phyloP scores from a whole-genome alignment of 768 basidiomycete species.

The Dioszegia hungarica region DNA sequence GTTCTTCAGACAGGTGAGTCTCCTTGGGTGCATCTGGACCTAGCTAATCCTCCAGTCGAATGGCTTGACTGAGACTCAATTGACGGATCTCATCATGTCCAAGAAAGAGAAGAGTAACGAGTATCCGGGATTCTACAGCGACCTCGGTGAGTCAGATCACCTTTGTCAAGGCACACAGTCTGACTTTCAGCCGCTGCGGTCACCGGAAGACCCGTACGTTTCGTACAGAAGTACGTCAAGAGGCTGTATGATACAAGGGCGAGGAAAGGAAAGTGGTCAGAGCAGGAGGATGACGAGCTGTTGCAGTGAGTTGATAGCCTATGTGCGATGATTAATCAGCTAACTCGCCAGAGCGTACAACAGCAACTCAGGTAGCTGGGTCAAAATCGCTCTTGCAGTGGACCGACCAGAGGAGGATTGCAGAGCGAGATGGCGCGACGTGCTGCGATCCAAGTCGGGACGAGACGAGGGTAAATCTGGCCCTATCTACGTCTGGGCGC shows the following conservation, averaged over 20 bases:
- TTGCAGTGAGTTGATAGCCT: conserved; percentile 12
- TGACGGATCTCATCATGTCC: conserved; percentile 24
- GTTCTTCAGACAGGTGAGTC: conserved; percentile 19
- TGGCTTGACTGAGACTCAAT: conserved; percentile 17
- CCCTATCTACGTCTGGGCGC: neutral
- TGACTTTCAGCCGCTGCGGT: conserved; percentile 14
- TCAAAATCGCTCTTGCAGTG: conserved; percentile 25
- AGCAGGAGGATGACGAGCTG: conserved; percentile 26
- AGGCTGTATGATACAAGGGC: conserved; percentile 30
- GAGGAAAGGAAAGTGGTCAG: conserved; percentile 29
- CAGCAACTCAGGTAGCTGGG: conserved; percentile 13
- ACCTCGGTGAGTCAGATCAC: conserved; percentile 21
- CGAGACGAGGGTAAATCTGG: conserved; percentile 8
- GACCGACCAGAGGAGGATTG: conserved; percentile 31
- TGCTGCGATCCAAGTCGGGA: conserved; percentile 3
- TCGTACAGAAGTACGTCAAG: conserved; percentile 25
- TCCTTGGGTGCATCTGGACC: neutral
- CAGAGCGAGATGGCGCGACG: conserved; percentile 26
- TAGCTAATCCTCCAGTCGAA: conserved; percentile 9
- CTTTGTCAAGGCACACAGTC: neutral
- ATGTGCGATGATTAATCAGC: conserved; percentile 9
- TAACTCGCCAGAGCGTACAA: conserved; percentile 8
- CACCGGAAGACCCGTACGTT: conserved; percentile 33
- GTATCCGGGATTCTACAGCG: conserved; percentile 28
- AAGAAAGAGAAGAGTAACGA: conserved; percentile 3